Percentiles rank a stretch among this genome's conserved stretches.
These are phyloP conservation scores for Rhodofomes roseus DNA, from an alignment of 1,284 basidiomycete genomes.

Conservation along the genomic window DNA sequence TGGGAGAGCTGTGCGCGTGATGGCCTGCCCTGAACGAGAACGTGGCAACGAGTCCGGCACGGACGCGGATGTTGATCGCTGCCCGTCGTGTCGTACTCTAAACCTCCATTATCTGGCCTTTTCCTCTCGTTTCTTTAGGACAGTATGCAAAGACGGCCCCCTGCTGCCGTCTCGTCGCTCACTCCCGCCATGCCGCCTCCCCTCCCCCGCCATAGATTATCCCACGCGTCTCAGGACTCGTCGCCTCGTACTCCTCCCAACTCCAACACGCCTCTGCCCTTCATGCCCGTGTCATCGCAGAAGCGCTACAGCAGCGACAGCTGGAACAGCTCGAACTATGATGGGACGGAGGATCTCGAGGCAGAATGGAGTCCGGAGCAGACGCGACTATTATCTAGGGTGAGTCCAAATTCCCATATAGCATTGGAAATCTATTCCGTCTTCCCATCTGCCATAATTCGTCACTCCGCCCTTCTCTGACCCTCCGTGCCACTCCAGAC, in stretches of 20 bases:
- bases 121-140: conserved; percentile 29
- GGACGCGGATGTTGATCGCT: conserved; percentile 20
- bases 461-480: not conserved
- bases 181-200: conserved; percentile 34
- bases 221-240: conserved; percentile 27
- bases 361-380: conserved; percentile 75
- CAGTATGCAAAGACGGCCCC: conserved; percentile 31
- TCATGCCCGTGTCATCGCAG: conserved; percentile 37
- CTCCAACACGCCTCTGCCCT: conserved; percentile 31
- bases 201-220: conserved; percentile 29
- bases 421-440: conserved; percentile 4
- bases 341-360: conserved; percentile 54
- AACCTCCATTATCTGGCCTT: conserved; percentile 20
- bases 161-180: conserved; percentile 30
- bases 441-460: not conserved
- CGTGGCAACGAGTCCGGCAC: conserved; percentile 22
- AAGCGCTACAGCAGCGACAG: conserved; percentile 75
- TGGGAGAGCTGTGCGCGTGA: conserved; percentile 15
- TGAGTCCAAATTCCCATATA: conserved; percentile 32
- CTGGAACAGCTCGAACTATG: conserved; percentile 75
- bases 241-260: conserved; percentile 37
- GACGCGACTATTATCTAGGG: conserved; percentile 58
- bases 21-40: conserved; percentile 29
- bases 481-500: conserved; percentile 43
- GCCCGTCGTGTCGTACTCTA: conserved; percentile 29